A percentile compares a stretch with the other conserved stretches of the same genome.
phyloP scores from a whole-genome alignment of 352 stramenopile genomes.

The Peronospora belbahrii region DNA sequence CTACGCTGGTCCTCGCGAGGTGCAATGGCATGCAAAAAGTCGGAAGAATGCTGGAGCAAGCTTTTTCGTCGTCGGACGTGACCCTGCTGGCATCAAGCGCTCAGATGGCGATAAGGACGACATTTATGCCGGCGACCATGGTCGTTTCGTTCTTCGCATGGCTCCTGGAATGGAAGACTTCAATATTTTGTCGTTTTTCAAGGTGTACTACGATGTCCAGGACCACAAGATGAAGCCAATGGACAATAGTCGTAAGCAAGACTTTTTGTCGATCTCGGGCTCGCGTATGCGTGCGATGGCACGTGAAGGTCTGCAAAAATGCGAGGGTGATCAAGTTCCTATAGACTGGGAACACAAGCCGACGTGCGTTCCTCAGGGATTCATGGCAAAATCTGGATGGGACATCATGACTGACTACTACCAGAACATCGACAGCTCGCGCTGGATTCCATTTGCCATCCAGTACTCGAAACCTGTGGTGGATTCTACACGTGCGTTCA shows the following conservation, averaged over 20 bases:
- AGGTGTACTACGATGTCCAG: conserved; percentile 96
- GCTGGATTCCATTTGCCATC: conserved; percentile 73
- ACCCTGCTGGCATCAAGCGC: conserved; percentile 97
- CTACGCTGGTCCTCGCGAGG: conserved; percentile 95
- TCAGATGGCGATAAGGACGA: conserved; percentile 92
- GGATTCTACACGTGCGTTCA: conserved; percentile 39
- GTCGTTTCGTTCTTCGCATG: conserved; percentile 94
- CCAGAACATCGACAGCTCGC: conserved; percentile 89
- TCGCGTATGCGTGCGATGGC: conserved; percentile 96
- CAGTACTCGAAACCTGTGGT: conserved; percentile 49
- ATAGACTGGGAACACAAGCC: conserved; percentile 65
- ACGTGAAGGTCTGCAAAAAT: conserved; percentile 90
- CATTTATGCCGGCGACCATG: conserved; percentile 95
- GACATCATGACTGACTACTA: conserved; percentile 99
- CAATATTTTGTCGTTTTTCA: conserved; percentile 93
- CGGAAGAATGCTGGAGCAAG: conserved; percentile 92
- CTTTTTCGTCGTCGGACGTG: conserved; percentile 96
- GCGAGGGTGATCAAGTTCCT: conserved; percentile 59
- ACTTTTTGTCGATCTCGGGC: conserved; percentile 98
- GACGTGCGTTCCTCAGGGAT: conserved; percentile 94
- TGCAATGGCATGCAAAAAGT: conserved; percentile 98
- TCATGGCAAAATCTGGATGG: conserved; percentile 98
- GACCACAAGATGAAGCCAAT: conserved; percentile 98
- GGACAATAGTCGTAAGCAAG: conserved; percentile 85
- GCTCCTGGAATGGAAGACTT: conserved; percentile 92